Percentiles rank a stretch among this genome's conserved stretches.
These are phyloP conservation scores for Epichloe glyceriae DNA, from an alignment of 2,329 filamentous ascomycete genomes.

Conservation along the genomic window DNA sequence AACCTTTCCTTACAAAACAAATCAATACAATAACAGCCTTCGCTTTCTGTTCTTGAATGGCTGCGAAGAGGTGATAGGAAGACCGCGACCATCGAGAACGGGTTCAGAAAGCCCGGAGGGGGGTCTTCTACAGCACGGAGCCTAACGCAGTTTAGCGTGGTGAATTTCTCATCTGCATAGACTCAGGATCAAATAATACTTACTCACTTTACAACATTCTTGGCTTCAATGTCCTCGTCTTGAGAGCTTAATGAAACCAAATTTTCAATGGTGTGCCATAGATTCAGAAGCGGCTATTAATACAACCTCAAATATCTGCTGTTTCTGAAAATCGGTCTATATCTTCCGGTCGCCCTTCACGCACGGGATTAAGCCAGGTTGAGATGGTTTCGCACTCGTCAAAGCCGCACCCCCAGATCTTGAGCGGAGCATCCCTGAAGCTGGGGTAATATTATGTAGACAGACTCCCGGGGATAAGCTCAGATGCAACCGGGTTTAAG, in stretches of 20 bases:
- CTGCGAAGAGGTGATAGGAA: no score
- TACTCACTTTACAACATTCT: background rate
- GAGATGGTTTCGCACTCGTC: background rate
- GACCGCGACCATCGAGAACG: no score
- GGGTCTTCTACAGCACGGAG: no score
- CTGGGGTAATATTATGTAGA: background rate
- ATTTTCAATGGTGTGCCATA: background rate
- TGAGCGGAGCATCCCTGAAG: background rate
- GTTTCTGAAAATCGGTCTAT: no score
- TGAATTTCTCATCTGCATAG: no score
- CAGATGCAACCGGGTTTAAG: constrained; percentile 42
- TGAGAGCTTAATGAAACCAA: background rate
- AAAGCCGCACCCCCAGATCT: background rate
- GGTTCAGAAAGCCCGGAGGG: no score
- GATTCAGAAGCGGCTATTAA: background rate
- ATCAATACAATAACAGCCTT: no score
- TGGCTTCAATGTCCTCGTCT: background rate
- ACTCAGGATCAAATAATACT: no score
- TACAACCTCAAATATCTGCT: background rate
- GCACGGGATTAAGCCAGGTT: background rate
- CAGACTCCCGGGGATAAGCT: constrained; percentile 34
- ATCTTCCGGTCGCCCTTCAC: background rate
- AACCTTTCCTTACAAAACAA: no score
- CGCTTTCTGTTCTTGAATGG: no score
- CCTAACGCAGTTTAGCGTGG: no score